These are phyloP conservation scores for Leptographium procerum DNA, from an alignment of 2,329 filamentous ascomycete species.

Conservation along the genomic window DNA sequence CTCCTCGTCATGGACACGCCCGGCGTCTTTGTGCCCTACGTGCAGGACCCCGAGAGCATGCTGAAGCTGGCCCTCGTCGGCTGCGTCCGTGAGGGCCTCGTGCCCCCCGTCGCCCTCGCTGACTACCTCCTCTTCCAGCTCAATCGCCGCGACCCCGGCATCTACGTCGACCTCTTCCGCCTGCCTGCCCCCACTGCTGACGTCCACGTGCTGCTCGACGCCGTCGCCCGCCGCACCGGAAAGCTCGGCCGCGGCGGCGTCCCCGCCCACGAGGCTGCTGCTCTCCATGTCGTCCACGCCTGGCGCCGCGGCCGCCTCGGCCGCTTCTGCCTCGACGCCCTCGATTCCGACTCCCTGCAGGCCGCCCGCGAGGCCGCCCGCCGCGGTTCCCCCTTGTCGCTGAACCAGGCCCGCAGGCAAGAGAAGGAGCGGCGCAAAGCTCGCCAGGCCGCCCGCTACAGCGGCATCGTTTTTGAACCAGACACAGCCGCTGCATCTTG, in stretches of 20 bases:
- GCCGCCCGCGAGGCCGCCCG: constrained; percentile 32
- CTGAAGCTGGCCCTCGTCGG: constrained; percentile 87
- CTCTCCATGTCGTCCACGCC: constrained; percentile 67
- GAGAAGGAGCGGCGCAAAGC: constrained; percentile 46
- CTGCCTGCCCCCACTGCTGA: constrained; percentile 66
- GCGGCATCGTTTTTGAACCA: background rate
- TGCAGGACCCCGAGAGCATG: constrained; percentile 77
- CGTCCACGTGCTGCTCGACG: constrained; percentile 57
- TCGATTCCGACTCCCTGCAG: constrained; percentile 48
- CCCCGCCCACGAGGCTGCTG: constrained; percentile 60
- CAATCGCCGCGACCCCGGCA: constrained; percentile 51
- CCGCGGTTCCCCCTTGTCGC: constrained; percentile 40
- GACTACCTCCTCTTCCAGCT: constrained; percentile 85
- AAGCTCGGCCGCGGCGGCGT: constrained; percentile 62
- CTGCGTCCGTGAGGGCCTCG: constrained; percentile 79
- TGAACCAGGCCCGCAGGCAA: constrained; percentile 57
- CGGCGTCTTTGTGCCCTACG: constrained; percentile 89
- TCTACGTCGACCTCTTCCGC: constrained; percentile 46
- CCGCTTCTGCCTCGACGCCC: constrained; percentile 65
- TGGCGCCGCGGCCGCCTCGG: constrained; percentile 73
- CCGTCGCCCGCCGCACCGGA: constrained; percentile 63
- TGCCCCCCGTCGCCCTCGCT: constrained; percentile 65
- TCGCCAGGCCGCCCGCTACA: constrained; percentile 21
- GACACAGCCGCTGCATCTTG: background rate
- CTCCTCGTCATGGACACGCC: constrained; percentile 88